Evolutionary conservation across 805 yeast genomes (phyloP).

Genomic region (Torulaspora quercuum): DNA sequence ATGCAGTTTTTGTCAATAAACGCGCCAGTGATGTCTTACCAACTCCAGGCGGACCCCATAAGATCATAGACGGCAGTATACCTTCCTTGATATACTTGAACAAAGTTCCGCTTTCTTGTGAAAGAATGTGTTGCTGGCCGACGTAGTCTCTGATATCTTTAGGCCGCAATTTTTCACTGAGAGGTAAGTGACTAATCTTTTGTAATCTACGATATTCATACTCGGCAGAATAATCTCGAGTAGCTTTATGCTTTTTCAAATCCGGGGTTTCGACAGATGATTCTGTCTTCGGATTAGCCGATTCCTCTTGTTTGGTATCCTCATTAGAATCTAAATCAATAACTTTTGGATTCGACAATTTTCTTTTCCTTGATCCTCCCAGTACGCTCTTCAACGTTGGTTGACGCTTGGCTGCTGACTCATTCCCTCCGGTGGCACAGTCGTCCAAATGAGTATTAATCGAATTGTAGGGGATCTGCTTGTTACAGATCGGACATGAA

Average conservation of each 20-base stretch:
- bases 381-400: conserved; percentile 23
- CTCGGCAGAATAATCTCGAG: conserved; percentile 7
- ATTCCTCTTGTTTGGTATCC: not conserved
- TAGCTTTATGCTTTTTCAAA: conserved; percentile 1
- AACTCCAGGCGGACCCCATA: conserved; percentile 97
- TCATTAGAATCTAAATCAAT: conserved; percentile 6
- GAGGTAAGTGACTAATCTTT: conserved; percentile 41
- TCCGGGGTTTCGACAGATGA: not conserved
- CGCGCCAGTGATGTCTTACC: conserved; percentile 83
- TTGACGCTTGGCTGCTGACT: conserved; percentile 12
- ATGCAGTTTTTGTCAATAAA: conserved; percentile 36
- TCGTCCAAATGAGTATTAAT: conserved; percentile 35
- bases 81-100: conserved; percentile 58
- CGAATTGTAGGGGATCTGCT: conserved; percentile 23
- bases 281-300: not conserved
- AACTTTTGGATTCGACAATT: conserved; percentile 3
- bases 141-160: conserved; percentile 60
- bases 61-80: conserved; percentile 76
- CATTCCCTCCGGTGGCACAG: conserved; percentile 18
- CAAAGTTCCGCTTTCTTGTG: conserved; percentile 56
- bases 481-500: conserved; percentile 34
- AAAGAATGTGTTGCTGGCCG: conserved; percentile 81
- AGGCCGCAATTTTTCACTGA: conserved; percentile 87
- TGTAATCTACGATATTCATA: conserved; percentile 28
- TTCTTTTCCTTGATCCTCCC: conserved; percentile 11